Conservation (phyloP, 2,329 filamentous ascomycete species). For the Colletotrichum cuscutae region DNA sequence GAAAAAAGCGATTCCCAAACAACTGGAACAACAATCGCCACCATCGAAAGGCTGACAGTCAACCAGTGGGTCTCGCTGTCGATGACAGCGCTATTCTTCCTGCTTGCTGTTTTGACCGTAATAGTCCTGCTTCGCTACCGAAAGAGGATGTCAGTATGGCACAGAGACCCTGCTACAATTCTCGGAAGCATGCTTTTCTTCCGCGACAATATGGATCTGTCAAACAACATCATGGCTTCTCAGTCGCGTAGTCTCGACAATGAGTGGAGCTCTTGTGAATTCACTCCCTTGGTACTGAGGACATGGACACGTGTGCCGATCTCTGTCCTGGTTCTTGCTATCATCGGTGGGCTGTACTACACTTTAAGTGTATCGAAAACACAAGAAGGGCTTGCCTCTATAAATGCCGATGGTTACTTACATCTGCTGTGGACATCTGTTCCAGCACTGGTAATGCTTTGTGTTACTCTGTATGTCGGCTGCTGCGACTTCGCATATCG, state of each 20-base stretch:
- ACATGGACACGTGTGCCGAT: neutral
- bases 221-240: neutral
- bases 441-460: conserved; percentile 13
- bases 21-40: neutral
- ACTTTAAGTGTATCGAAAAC: neutral
- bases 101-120: neutral
- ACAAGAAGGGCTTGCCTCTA: conserved; percentile 1
- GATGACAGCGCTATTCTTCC: neutral
- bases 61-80: conserved; percentile 7
- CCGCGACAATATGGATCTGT: too few species aligned
- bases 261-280: conserved; percentile 1
- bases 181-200: conserved; percentile 17
- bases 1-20: neutral
- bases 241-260: neutral
- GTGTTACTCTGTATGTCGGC: conserved; percentile 9
- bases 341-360: neutral
- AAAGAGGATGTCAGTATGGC: conserved; percentile 1
- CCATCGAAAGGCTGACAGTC: neutral
- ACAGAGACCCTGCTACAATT: conserved; percentile 16
- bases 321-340: neutral
- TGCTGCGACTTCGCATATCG: neutral
- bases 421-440: conserved; percentile 18
- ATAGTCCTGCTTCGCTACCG: neutral
- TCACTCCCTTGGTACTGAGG: conserved; percentile 6
- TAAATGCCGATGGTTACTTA: conserved; percentile 10